Conservation (phyloP, 2,329 filamentous ascomycete species). For the Colletotrichum echinochloae region DNA sequence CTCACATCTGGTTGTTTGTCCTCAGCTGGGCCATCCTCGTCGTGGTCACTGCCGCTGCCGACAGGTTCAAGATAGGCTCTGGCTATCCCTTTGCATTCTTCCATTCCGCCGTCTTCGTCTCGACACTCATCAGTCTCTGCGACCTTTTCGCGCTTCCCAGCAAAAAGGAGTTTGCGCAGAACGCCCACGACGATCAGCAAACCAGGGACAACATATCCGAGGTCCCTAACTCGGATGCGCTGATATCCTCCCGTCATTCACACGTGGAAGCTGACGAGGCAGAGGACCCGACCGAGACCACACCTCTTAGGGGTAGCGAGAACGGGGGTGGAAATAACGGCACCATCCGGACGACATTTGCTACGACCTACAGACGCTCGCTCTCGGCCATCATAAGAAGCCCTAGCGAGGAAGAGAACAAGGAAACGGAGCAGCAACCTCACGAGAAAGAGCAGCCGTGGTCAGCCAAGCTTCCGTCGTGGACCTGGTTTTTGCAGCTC, state of each 20-base stretch:
- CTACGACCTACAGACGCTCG: slow-evolving; percentile 66
- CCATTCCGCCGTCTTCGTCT: slow-evolving; percentile 79
- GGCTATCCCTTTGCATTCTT: slow-evolving; percentile 88
- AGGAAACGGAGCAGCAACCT: slow-evolving; percentile 48
- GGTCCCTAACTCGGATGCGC: slow-evolving; percentile 48
- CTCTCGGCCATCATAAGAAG: slow-evolving; percentile 49
- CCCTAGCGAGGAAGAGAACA: slow-evolving; percentile 47
- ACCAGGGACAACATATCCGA: slow-evolving; percentile 52
- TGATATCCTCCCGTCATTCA: slow-evolving; percentile 55
- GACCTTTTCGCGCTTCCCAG: slow-evolving; percentile 83
- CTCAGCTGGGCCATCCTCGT: slow-evolving; percentile 81
- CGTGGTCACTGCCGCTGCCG: slow-evolving; percentile 78
- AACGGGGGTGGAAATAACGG: slow-evolving; percentile 49
- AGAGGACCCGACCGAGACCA: slow-evolving; percentile 64
- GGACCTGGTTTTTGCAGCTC: slow-evolving; percentile 91
- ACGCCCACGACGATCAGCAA: slow-evolving; percentile 64
- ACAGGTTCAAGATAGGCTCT: slow-evolving; percentile 77
- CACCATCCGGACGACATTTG: slow-evolving; percentile 61
- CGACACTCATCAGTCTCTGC: slow-evolving; percentile 79
- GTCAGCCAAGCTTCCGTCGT: slow-evolving; percentile 82
- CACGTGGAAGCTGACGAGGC: slow-evolving; percentile 50
- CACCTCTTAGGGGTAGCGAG: slow-evolving; percentile 57
- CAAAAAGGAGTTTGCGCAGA: slow-evolving; percentile 76
- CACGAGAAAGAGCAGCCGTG: slow-evolving; percentile 85
- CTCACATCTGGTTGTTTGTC: slow-evolving; percentile 85